These are phyloP conservation scores for Suillus weaverae DNA, from an alignment of 768 basidiomycete species.

Conservation along the genomic window DNA sequence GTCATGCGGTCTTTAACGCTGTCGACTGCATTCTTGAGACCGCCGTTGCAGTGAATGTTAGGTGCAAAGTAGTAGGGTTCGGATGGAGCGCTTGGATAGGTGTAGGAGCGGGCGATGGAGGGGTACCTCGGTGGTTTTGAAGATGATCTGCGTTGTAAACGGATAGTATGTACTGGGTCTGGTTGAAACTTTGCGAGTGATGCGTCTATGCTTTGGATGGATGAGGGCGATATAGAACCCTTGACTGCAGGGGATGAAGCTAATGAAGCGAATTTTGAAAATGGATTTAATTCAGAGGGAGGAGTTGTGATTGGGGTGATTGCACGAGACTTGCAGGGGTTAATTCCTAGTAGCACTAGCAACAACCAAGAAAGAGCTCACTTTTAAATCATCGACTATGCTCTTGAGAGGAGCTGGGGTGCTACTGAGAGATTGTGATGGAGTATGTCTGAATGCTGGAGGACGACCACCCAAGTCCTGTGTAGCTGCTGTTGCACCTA, in stretches of 20 bases:
- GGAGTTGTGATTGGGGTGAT: conserved; percentile 42
- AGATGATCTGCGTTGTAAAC: conserved; percentile 54
- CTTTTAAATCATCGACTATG: conserved; percentile 82
- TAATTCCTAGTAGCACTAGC: background rate
- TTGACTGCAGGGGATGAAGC: conserved; percentile 33
- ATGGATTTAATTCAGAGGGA: conserved; percentile 55
- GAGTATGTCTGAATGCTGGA: conserved; percentile 21
- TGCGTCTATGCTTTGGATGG: conserved; percentile 19
- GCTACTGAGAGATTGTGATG: conserved; percentile 21
- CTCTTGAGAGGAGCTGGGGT: conserved; percentile 49
- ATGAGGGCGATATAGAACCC: conserved; percentile 13
- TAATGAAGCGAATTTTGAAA: conserved; percentile 44
- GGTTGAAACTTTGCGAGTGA: conserved; percentile 49
- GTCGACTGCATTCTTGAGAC: conserved; percentile 78
- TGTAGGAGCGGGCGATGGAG: conserved; percentile 27
- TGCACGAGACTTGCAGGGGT: conserved; percentile 35
- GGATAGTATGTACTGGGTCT: conserved; percentile 40
- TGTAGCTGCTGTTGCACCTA: conserved; percentile 8
- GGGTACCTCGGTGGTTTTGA: conserved; percentile 32
- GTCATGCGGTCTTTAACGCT: conserved; percentile 58
- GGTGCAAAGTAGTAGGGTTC: conserved; percentile 47
- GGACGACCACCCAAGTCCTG: conserved; percentile 13
- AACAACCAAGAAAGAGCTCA: conserved; percentile 20
- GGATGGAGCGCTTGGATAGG: conserved; percentile 33
- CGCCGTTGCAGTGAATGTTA: conserved; percentile 82